These are phyloP conservation scores for Termitomyces sp. DNA, from an alignment of 768 basidiomycete species.

Conservation along the genomic window DNA sequence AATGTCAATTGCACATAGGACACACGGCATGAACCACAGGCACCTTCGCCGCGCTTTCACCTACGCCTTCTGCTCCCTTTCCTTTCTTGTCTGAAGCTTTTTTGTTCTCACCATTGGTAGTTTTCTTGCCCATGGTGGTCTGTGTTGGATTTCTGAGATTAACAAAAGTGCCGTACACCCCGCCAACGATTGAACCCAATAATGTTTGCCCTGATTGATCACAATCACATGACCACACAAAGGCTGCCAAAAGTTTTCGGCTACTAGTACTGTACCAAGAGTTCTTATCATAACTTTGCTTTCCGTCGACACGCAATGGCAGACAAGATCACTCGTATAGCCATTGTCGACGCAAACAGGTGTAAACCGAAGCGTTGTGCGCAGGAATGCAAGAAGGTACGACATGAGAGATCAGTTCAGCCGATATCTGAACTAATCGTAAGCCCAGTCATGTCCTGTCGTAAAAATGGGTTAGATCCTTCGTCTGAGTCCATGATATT, in stretches of 20 bases:
- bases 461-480: slow-evolving; percentile 19
- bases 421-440: slow-evolving; percentile 12
- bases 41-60: slow-evolving; percentile 37
- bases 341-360: slow-evolving; percentile 85
- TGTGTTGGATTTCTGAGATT: not conserved
- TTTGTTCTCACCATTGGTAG: slow-evolving; percentile 24
- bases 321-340: slow-evolving; percentile 97
- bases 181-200: too few relatives aligned
- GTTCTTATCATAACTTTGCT: slow-evolving; percentile 13
- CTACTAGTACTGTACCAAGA: not conserved
- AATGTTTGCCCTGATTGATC: slow-evolving; percentile 10
- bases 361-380: slow-evolving; percentile 97
- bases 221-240: slow-evolving; percentile 13
- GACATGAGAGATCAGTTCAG: slow-evolving; percentile 7
- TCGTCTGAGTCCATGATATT: not conserved
- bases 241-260: slow-evolving; percentile 15
- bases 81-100: slow-evolving; percentile 36
- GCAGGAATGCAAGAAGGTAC: slow-evolving; percentile 96
- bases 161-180: not conserved
- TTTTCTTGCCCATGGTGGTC: slow-evolving; percentile 31
- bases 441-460: slow-evolving; percentile 19
- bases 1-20: slow-evolving; percentile 1
- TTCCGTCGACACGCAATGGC: slow-evolving; percentile 43
- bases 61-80: slow-evolving; percentile 32
- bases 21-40: not conserved